Evolutionary conservation across 2,329 filamentous ascomycete genomes (phyloP).

Genomic region (Monilinia fructigena): DNA sequence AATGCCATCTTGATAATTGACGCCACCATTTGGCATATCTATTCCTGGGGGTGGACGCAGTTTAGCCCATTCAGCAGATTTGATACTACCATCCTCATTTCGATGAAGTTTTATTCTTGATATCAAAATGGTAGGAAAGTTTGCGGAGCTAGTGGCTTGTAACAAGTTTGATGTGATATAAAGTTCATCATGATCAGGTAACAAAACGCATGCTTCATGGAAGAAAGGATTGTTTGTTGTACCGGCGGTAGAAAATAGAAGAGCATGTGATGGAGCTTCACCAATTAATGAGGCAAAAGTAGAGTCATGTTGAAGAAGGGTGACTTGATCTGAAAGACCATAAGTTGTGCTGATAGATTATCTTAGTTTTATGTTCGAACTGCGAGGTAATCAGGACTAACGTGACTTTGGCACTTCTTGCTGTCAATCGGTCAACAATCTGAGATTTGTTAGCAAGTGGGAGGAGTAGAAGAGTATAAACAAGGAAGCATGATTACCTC

Average conservation of each 20-base stretch:
- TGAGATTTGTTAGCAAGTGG: neutral
- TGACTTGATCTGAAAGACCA: constrained; percentile 36
- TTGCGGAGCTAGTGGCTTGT: constrained; percentile 41
- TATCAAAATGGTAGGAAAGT: constrained; percentile 47
- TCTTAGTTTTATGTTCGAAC: constrained; percentile 21
- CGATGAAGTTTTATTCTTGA: constrained; percentile 44
- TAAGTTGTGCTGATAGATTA: constrained; percentile 25
- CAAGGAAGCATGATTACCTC: constrained; percentile 4
- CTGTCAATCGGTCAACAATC: constrained; percentile 12
- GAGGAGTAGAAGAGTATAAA: neutral
- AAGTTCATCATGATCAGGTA: constrained; percentile 44
- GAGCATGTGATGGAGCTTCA: constrained; percentile 41
- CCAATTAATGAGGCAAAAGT: constrained; percentile 43
- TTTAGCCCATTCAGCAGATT: constrained; percentile 39
- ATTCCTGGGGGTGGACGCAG: constrained; percentile 44
- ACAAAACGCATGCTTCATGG: constrained; percentile 47
- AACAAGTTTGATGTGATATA: constrained; percentile 49
- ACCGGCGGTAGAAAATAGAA: constrained; percentile 45
- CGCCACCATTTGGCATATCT: constrained; percentile 32
- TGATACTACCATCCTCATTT: constrained; percentile 34
- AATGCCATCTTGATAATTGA: constrained; percentile 32
- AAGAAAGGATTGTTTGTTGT: constrained; percentile 48
- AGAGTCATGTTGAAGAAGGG: constrained; percentile 43
- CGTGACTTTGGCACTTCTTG: constrained; percentile 12
- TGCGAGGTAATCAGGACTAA: neutral